Conservation (phyloP, 2,329 filamentous ascomycete genomes). For the Akanthomyces dipterigenus region DNA sequence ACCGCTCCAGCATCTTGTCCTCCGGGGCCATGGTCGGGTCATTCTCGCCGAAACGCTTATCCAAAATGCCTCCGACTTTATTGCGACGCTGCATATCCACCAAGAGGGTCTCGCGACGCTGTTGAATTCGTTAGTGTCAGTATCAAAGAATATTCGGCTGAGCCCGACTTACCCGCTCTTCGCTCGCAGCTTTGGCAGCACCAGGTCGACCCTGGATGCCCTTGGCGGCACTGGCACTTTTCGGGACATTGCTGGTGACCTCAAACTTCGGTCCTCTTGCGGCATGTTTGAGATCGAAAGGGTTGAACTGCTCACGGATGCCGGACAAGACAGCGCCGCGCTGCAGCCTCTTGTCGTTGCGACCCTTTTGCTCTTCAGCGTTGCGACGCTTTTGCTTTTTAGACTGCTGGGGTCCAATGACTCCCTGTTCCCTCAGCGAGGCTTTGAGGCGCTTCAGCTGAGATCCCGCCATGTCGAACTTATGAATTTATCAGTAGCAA, state of each 20-base stretch:
- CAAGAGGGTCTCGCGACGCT: conserved; percentile 76
- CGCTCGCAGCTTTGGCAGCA: conserved; percentile 76
- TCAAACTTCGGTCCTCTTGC: conserved; percentile 77
- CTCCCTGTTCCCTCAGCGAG: conserved; percentile 80
- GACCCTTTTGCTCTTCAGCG: conserved; percentile 57
- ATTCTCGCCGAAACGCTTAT: conserved; percentile 92
- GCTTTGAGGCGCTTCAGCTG: conserved; percentile 94
- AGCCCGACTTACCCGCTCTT: conserved; percentile 61
- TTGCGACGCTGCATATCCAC: conserved; percentile 83
- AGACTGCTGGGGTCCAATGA: conserved; percentile 85
- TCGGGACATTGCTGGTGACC: conserved; percentile 61
- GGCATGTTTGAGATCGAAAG: conserved; percentile 86
- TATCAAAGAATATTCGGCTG: not conserved
- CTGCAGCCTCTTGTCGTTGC: conserved; percentile 66
- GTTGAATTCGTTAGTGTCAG: conserved; percentile 14
- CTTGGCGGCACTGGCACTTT: conserved; percentile 44
- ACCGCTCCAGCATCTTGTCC: conserved; percentile 85
- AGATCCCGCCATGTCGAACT: conserved; percentile 71
- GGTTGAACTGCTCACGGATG: conserved; percentile 95
- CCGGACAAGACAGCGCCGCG: conserved; percentile 70
- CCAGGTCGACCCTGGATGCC: conserved; percentile 69
- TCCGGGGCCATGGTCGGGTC: conserved; percentile 91
- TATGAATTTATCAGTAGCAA: not conserved
- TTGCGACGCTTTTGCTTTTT: conserved; percentile 86
- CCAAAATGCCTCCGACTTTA: conserved; percentile 86